These are phyloP conservation scores for Phoma sp. DNA, from an alignment of 2,329 filamentous ascomycete genomes.

Conservation along the genomic window DNA sequence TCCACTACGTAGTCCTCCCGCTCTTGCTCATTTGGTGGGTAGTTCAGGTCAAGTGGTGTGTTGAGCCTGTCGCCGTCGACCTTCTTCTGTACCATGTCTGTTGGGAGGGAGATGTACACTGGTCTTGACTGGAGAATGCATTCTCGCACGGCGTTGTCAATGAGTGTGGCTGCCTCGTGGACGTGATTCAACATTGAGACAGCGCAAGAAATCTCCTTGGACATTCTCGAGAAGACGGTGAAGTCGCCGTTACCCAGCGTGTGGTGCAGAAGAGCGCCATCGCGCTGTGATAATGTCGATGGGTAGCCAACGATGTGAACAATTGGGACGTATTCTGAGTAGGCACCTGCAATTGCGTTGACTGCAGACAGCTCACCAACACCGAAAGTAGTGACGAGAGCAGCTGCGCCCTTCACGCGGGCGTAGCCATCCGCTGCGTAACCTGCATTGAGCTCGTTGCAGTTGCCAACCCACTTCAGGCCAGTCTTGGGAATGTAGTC, in stretches of 20 bases:
- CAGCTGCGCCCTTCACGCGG: conserved; percentile 55
- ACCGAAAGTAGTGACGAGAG: conserved; percentile 58
- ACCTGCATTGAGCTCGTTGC: conserved; percentile 66
- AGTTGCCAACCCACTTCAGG: conserved; percentile 67
- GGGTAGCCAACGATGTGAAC: conserved; percentile 58
- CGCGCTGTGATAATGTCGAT: conserved; percentile 50
- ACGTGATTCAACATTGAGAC: conserved; percentile 75
- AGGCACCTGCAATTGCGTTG: conserved; percentile 58
- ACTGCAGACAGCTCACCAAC: conserved; percentile 58
- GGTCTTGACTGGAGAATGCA: conserved; percentile 78
- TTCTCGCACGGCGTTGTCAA: conserved; percentile 78
- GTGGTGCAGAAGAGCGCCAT: conserved; percentile 56
- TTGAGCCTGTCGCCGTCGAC: conserved; percentile 76
- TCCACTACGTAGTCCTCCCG: conserved; percentile 85
- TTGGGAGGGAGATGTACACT: conserved; percentile 84
- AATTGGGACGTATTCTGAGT: conserved; percentile 56
- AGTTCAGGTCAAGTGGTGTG: conserved; percentile 72
- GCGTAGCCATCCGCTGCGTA: conserved; percentile 59
- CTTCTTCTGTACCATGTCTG: conserved; percentile 79
- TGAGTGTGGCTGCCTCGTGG: conserved; percentile 73
- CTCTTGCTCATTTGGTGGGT: conserved; percentile 70
- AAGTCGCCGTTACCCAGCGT: conserved; percentile 70
- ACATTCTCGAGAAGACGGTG: conserved; percentile 84
- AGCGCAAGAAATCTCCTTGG: conserved; percentile 72
- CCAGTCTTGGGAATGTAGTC: conserved; percentile 64